Evolutionary conservation across 2,329 filamentous ascomycete genomes (phyloP).

Genomic region (Chaetomiaceae sp.): DNA sequence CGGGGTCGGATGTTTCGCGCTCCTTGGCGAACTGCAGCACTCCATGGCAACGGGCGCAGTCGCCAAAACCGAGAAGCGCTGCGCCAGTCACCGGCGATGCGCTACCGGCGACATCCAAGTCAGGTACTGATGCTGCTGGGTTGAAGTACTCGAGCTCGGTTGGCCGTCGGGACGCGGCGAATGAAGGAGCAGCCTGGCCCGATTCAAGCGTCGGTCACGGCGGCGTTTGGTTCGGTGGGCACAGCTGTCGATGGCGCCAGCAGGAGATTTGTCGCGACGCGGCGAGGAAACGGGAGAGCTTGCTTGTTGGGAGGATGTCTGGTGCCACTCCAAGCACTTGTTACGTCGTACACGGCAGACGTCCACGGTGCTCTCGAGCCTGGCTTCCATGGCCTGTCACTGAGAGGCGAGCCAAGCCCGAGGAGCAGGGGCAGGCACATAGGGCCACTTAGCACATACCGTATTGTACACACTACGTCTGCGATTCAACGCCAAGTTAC

Average conservation of each 20-base stretch:
- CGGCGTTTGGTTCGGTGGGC: neutral
- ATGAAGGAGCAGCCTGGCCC: neutral
- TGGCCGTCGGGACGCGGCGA: constrained; percentile 4
- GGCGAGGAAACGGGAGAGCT: neutral
- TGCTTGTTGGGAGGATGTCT: constrained; percentile 5
- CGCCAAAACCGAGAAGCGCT: constrained; percentile 4
- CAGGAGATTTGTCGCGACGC: constrained; percentile 1
- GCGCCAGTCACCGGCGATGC: constrained; percentile 15
- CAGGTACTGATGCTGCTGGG: too few species aligned
- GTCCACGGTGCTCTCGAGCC: too few species aligned
- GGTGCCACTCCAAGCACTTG: constrained; percentile 16
- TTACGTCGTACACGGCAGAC: constrained; percentile 8
- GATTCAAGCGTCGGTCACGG: constrained; percentile 6
- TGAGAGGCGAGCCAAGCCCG: constrained; percentile 12
- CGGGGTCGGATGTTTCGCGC: constrained; percentile 17
- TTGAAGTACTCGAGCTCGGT: too few species aligned
- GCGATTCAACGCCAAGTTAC: too few species aligned
- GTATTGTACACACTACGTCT: too few species aligned
- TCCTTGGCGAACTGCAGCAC: constrained; percentile 18
- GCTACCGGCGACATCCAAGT: constrained; percentile 12
- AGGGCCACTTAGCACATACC: too few species aligned
- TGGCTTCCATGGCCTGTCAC: too few species aligned
- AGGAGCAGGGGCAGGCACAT: constrained; percentile 12
- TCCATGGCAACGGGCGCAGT: constrained; percentile 24
- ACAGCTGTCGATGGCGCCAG: constrained; percentile 1